Evolutionary conservation across 1,284 basidiomycete species (phyloP), one percentile per base, ranked within the genome.

Genomic region (Ganoderma sinense): DNA sequence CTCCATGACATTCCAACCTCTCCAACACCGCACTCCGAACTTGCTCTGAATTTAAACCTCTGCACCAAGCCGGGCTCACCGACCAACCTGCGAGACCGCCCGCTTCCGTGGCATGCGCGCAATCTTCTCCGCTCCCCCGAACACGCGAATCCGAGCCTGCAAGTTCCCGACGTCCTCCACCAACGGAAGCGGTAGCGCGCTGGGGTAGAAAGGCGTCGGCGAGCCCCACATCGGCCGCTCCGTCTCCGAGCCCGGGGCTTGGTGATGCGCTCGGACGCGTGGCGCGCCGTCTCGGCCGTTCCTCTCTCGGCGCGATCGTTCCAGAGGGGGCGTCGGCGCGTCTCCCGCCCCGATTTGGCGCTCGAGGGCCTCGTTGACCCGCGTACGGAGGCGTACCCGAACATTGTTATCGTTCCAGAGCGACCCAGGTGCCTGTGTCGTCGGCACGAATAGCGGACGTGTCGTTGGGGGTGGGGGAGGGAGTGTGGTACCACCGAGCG

Each of bases 221-320:
- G 76, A 77, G 48, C 76, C 76, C 70, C 75, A 76, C 65, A 68
- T 69, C 62, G 62, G 67, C 70, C 61, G 73, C 66, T 69, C 69
- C 68, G 64, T 56, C 20, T 69, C 66, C 33, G 56, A 33, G 6
- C 29, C 16, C 16, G 33, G 26, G 18, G n/a, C 29, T 33, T 13
- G 55, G 14, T 56, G 55, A 16, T 59, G 33, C 13, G 20, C 14
- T 13, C 31, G 58, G n/a, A 36, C 36, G 36, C 29, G 29, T 23
- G n/a, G 36, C 18, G 33, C 33, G 20, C 36, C 40, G 40, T 36
- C 65, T 59, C 65, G 51, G 55, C 16, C 58, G 33, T 41, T 43
- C 56, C 64, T 18, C n/a, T 61, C 53, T 14, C 41, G 67, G 18
- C 66, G 60, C 51, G 67, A 45, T 23, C 69, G 69, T 33, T 67